A percentile compares a stretch with the other conserved stretches of the same genome.
Evolutionary conservation across 768 basidiomycete genomes (phyloP).

Genomic region (Mycena belliarum): DNA sequence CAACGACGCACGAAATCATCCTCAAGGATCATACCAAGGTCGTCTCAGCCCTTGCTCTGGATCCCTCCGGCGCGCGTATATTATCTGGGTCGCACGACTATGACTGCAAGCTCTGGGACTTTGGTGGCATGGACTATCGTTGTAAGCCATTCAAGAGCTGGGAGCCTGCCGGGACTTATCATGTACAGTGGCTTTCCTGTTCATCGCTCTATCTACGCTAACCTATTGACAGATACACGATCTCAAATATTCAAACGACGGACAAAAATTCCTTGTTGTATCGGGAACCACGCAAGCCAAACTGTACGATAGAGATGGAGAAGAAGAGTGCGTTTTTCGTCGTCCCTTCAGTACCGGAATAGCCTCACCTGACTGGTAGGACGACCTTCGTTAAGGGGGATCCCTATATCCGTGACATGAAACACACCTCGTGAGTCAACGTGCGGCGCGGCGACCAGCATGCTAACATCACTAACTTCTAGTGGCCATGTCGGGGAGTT

Average conservation of each 20-base stretch:
- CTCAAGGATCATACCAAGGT: conserved; percentile 97
- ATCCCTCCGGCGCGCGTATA: conserved; percentile 92
- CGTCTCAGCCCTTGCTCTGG: conserved; percentile 87
- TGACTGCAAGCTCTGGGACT: conserved; percentile 98
- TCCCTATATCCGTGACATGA: conserved; percentile 98
- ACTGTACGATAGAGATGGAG: conserved; percentile 89
- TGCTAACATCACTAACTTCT: conserved; percentile 4
- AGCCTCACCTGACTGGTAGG: conserved; percentile 58
- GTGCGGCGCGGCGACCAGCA: conserved; percentile 12
- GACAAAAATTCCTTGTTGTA: conserved; percentile 83
- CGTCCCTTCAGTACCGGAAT: conserved; percentile 29
- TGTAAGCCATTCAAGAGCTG: conserved; percentile 96
- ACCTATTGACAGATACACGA: conserved; percentile 72
- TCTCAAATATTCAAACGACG: conserved; percentile 85
- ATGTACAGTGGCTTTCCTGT: conserved; percentile 47
- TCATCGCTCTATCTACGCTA: neutral
- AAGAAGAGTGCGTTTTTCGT: conserved; percentile 72
- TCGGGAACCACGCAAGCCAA: conserved; percentile 87
- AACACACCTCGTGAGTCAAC: conserved; percentile 85
- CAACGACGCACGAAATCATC: conserved; percentile 85
- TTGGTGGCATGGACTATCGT: conserved; percentile 92
- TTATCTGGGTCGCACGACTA: conserved; percentile 95
- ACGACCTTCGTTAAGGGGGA: conserved; percentile 91
- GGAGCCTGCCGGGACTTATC: conserved; percentile 92
- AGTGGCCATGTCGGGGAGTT: conserved; percentile 96